phyloP scores from a whole-genome alignment of 2,329 filamentous ascomycete species.

The Ampelomyces quisqualis region DNA sequence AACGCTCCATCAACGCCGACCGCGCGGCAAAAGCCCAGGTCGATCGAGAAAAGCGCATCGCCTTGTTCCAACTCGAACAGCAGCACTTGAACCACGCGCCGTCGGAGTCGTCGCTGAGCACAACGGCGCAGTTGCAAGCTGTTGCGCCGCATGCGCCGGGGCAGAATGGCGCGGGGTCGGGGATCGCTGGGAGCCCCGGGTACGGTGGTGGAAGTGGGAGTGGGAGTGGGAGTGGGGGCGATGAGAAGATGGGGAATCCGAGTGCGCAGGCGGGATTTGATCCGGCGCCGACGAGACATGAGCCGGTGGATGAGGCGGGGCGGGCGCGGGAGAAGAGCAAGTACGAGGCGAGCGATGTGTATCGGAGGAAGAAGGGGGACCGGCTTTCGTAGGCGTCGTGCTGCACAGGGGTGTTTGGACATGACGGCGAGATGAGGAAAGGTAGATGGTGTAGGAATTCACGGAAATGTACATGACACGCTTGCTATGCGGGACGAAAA shows the following conservation, averaged over 20 bases:
- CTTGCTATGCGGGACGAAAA: constrained; percentile 4
- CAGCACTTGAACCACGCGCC: constrained; percentile 4
- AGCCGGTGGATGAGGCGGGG: constrained; percentile 68
- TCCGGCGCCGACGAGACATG: constrained; percentile 83
- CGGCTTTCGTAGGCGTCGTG: constrained; percentile 58
- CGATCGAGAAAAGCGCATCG: constrained; percentile 35
- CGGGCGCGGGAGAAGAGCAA: constrained; percentile 77
- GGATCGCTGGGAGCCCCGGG: constrained; percentile 12
- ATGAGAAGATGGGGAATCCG: too few species aligned
- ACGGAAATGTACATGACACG: too few species aligned
- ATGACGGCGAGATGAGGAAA: too few species aligned
- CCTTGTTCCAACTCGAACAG: constrained; percentile 37
- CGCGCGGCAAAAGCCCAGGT: constrained; percentile 68
- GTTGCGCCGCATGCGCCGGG: constrained; percentile 10
- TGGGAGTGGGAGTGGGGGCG: too few species aligned
- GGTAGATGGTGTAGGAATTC: too few species aligned
- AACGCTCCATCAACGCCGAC: constrained; percentile 90
- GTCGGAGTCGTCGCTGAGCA: constrained; percentile 12
- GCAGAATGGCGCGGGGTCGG: constrained; percentile 10
- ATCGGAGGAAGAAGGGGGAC: constrained; percentile 78
- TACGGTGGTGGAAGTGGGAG: constrained; percentile 11
- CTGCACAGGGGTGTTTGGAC: neutral
- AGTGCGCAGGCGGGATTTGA: constrained; percentile 73
- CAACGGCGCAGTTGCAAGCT: constrained; percentile 10
- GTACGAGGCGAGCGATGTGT: constrained; percentile 79